These are phyloP conservation scores for Erodium texanum DNA, from an alignment of 441 rosid genomes.

Conservation along the genomic window DNA sequence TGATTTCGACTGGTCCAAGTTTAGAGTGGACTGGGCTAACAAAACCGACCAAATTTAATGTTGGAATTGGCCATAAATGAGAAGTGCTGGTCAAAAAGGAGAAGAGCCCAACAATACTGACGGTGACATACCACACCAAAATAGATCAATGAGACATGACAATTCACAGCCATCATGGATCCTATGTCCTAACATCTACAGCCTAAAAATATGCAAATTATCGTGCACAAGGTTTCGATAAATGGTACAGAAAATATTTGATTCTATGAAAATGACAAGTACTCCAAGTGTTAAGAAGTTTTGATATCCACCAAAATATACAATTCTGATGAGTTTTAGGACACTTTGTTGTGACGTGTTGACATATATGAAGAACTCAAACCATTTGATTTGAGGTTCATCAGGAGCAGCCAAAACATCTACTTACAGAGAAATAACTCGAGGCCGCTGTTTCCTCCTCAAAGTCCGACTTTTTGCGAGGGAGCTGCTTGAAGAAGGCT, in stretches of 20 bases:
- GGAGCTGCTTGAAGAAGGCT: constrained; percentile 86
- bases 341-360: too few relatives aligned
- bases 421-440: constrained; percentile 39
- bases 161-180: too few relatives aligned
- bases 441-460: constrained; percentile 37
- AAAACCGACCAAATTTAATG: not conserved
- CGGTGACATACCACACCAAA: not conserved
- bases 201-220: too few relatives aligned
- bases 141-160: not conserved
- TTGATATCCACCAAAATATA: too few relatives aligned
- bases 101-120: not conserved
- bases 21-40: not conserved
- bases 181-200: too few relatives aligned
- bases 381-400: constrained; percentile 11
- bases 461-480: constrained; percentile 25
- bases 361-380: too few relatives aligned
- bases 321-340: too few relatives aligned
- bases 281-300: too few relatives aligned
- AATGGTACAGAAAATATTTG: too few relatives aligned
- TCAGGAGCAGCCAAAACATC: constrained; percentile 80
- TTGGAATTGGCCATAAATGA: not conserved
- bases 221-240: too few relatives aligned
- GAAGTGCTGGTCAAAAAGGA: not conserved
- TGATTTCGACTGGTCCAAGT: not conserved
- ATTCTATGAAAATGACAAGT: too few relatives aligned